phyloP scores from a whole-genome alignment of 1,139 yeast species.

The Zhuliangozyma parablackwelliae region DNA sequence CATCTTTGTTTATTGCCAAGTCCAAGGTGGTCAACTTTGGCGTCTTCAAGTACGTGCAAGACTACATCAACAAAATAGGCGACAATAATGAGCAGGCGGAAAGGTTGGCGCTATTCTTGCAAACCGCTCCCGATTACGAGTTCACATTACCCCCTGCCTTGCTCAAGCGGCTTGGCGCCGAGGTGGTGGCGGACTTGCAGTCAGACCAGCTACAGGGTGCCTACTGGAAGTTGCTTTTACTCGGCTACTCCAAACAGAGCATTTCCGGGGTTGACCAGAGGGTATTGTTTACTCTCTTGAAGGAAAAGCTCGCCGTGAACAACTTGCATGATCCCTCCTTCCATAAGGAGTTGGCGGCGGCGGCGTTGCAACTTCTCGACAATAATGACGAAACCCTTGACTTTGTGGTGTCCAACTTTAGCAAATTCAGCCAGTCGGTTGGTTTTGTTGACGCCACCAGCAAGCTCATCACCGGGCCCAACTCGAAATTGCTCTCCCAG shows the following conservation, averaged over 20 bases:
- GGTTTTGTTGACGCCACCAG: constrained; percentile 7
- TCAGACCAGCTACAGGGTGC: constrained; percentile 1
- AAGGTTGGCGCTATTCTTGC: constrained; percentile 43
- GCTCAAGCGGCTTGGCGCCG: neutral
- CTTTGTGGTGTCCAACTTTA: constrained; percentile 17
- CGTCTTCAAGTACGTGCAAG: constrained; percentile 42
- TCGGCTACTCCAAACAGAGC: constrained; percentile 2
- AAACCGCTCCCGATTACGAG: constrained; percentile 8
- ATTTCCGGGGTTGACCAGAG: constrained; percentile 4
- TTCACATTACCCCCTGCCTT: constrained; percentile 3
- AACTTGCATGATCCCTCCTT: constrained; percentile 3
- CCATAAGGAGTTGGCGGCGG: constrained; percentile 6
- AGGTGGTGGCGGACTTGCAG: constrained; percentile 2
- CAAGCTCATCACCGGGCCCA: constrained; percentile 1
- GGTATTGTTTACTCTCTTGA: constrained; percentile 11
- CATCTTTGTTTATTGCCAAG: constrained; percentile 37
- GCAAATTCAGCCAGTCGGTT: constrained; percentile 12
- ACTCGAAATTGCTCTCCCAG: constrained; percentile 16
- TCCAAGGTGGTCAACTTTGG: constrained; percentile 48
- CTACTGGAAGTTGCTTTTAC: constrained; percentile 11
- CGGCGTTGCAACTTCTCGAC: constrained; percentile 1
- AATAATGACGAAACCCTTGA: neutral
- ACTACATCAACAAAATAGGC: constrained; percentile 35
- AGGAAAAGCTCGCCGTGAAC: neutral
- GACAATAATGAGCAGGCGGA: constrained; percentile 16